Conservation (phyloP, 495 filamentous ascomycete species). For the Aspergillus sclerotiicarbonarius region DNA sequence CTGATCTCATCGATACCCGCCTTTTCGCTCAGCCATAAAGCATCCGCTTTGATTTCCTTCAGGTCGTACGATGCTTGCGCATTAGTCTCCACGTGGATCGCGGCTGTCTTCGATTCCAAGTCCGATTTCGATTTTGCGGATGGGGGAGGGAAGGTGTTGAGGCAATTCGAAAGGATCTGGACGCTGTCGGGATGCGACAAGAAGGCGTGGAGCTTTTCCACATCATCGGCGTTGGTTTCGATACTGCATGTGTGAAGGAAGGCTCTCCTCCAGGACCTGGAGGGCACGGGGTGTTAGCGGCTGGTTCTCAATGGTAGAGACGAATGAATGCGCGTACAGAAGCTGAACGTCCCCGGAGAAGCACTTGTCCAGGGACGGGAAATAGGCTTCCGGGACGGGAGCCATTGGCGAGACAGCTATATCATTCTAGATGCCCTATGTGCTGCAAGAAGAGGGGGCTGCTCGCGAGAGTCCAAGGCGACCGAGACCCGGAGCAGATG, state of each 20-base stretch:
- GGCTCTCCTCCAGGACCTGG: slow-evolving; percentile 74
- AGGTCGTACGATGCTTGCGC: slow-evolving; percentile 68
- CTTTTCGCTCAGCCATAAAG: slow-evolving; percentile 77
- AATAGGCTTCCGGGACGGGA: slow-evolving; percentile 57
- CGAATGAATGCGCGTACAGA: slow-evolving; percentile 44
- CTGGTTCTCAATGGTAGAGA: not conserved
- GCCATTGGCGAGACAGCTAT: slow-evolving; percentile 68
- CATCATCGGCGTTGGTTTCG: slow-evolving; percentile 45
- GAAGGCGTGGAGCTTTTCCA: slow-evolving; percentile 56
- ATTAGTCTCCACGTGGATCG: slow-evolving; percentile 79
- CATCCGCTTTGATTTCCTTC: slow-evolving; percentile 79
- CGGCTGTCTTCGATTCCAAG: slow-evolving; percentile 84
- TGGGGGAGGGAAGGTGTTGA: slow-evolving; percentile 59
- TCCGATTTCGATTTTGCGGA: slow-evolving; percentile 61
- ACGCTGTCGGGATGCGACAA: slow-evolving; percentile 65
- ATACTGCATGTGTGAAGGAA: slow-evolving; percentile 62
- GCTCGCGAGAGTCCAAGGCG: slow-evolving; percentile 9
- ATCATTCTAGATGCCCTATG: slow-evolving; percentile 44
- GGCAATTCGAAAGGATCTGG: slow-evolving; percentile 61
- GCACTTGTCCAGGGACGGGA: slow-evolving; percentile 63
- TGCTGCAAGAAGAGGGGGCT: slow-evolving; percentile 13
- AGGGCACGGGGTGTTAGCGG: slow-evolving; percentile 20
- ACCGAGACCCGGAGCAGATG: slow-evolving; percentile 6
- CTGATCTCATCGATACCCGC: slow-evolving; percentile 76
- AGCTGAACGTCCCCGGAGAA: slow-evolving; percentile 57